phyloP scores from a whole-genome alignment of 768 basidiomycete genomes.

The Termitomyces sp. region DNA sequence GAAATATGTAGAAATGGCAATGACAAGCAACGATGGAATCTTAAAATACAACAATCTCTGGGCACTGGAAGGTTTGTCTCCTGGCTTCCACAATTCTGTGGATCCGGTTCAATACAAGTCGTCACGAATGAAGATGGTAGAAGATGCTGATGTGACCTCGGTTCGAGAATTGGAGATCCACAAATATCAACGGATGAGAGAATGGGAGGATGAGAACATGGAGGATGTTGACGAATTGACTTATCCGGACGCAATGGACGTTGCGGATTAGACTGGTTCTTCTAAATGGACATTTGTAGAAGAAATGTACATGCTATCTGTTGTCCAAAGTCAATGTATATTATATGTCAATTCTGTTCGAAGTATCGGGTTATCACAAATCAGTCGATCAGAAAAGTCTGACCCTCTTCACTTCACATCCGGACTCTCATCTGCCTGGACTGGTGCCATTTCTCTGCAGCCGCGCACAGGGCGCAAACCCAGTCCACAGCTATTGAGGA shows the following conservation, averaged over 20 bases:
- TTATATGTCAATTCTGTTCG: no score
- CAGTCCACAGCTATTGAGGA: slow-evolving; percentile 27
- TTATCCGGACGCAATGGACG: slow-evolving; percentile 16
- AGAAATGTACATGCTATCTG: neutral
- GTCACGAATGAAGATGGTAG: slow-evolving; percentile 49
- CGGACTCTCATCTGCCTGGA: slow-evolving; percentile 12
- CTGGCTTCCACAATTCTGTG: slow-evolving; percentile 64
- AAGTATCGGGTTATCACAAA: neutral
- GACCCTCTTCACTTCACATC: slow-evolving; percentile 4
- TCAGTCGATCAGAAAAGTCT: slow-evolving; percentile 11
- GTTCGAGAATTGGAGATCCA: slow-evolving; percentile 34
- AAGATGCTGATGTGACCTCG: slow-evolving; percentile 53
- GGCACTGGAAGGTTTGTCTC: slow-evolving; percentile 65
- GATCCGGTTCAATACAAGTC: slow-evolving; percentile 59
- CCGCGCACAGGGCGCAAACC: slow-evolving; percentile 13
- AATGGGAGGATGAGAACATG: slow-evolving; percentile 16
- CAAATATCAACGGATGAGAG: slow-evolving; percentile 25
- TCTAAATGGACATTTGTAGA: neutral
- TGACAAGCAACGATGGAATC: slow-evolving; percentile 28
- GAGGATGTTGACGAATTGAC: slow-evolving; percentile 12
- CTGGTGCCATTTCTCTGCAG: slow-evolving; percentile 13
- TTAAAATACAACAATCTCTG: slow-evolving; percentile 48
- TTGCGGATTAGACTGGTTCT: slow-evolving; percentile 6
- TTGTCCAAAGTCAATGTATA: neutral
- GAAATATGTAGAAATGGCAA: slow-evolving; percentile 31